Evolutionary conservation across 1,139 yeast species (phyloP), one percentile per base, ranked within the genome.

Genomic region (Hanseniaspora gamundiae): DNA sequence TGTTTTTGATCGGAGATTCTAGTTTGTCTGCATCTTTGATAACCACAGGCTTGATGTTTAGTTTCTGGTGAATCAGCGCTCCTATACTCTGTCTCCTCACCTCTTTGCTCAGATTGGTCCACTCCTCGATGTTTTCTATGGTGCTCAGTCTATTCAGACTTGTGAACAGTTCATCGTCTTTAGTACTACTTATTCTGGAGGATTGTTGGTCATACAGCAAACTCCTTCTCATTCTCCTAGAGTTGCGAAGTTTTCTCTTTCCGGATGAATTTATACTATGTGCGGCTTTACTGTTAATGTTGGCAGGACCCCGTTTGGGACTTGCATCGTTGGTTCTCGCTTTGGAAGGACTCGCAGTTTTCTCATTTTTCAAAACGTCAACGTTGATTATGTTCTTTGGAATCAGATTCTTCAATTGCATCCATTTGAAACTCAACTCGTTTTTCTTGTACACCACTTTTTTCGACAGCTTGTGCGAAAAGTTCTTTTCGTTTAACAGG

Each of bases 21-120:
- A 24, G 22, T 13, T 36, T 17, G 20, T 21, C 29, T 29, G 65
- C 60, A 36, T 58, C 59, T 22, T 64, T 65, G 39, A 66, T 54
- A 44, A 65, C 54, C 1, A 68, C 59, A 0, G 74, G 71, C 44
- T 58, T 58, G 28, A 69, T 52, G 44, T 67, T 65, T 61, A 64
- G 57, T 43, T 61, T 64, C 24, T 61, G 33, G 17, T 7, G 36
- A 19, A 21, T 45, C 45, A 24, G 45, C 38, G 16, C 42, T 11
- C 27, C 35, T 8, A 36, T 38, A 43, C 50, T 47, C 11, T 33
- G 40, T 27, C 49, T 39, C 31, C 46, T 45, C 17, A 45, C 38
- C n/a, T 36, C 39, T 22, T 36, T 36, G 17, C 39, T 36, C 17
- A 36, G 16, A 13, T 21, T 36, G 14, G 17, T 24, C 39, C 39